Base-by-base conservation (phyloP, 345 rosid species). In the Turritis glabra region DNA sequence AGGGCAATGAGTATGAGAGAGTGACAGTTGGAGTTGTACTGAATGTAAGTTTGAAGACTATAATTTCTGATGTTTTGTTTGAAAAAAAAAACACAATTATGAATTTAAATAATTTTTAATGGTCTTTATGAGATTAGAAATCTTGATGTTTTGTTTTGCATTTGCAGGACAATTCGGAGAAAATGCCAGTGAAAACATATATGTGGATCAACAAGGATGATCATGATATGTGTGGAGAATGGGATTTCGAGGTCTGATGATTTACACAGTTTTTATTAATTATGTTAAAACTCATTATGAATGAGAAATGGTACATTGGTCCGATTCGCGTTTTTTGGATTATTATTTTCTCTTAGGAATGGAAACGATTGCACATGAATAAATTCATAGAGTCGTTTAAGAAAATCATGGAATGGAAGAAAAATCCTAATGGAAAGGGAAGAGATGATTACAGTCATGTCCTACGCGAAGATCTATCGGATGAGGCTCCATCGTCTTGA, bases 191-290 rank as follows among this genome's bases (percentile, higher is more conserved):
- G 55, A 30, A 85, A 58, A 77, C 97, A 27, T 95, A 92, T 44
- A 84, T 89, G 40, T 90, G 99, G 99, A 35, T 53, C 17, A 64
- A 90, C 60, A 67, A 75, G 22, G 50, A 71, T 48, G 97, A 92
- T 80, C 90, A 87, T 10, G 75, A 86, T 76, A 79, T 94, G 77
- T 80, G 48, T 53, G 99, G 99, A 26, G 91, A 92, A 7, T 92
- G 99, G 99, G 82, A 90, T 81, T 90, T 90, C 32, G 90, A 94
- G 99, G 97, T 94, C 30, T 40, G 47, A 15, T 5, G 26, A 23
- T 27, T 22, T 33, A 2, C 8, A 37, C 8, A 37, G 0, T 13
- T 66, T 66, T 9, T 14, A 15, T 25, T 26, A n/a, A n/a, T n/a
- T 54, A 15, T 40, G 47, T 15, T 15, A 15, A 41, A 2, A 33